These are phyloP conservation scores for Sporothrix luriei DNA, from an alignment of 2,329 filamentous ascomycete genomes.

Conservation along the genomic window DNA sequence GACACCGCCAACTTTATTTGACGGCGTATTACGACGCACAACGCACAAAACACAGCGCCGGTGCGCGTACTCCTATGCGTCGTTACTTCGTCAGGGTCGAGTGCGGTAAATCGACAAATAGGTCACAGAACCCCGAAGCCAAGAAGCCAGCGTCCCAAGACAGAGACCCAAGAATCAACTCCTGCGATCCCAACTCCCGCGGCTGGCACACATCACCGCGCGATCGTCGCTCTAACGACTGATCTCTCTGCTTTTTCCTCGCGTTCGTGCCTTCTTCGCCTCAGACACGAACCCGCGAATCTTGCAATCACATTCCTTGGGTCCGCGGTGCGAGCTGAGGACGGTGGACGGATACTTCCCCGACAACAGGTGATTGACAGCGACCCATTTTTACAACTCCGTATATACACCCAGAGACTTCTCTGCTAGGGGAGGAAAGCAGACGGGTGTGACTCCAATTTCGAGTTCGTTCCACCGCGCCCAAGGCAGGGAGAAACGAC, in stretches of 20 bases:
- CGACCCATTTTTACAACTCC: conserved; percentile 21
- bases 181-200: not conserved
- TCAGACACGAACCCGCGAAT: conserved; percentile 19
- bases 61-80: too few species aligned
- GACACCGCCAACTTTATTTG: conserved; percentile 23
- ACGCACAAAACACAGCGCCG: not conserved
- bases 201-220: not conserved
- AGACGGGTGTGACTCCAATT: not conserved
- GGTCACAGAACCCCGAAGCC: not conserved
- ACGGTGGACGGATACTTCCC: conserved; percentile 15
- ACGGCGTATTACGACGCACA: conserved; percentile 6
- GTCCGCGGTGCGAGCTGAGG: conserved; percentile 18
- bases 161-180: not conserved
- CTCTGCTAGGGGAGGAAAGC: not conserved
- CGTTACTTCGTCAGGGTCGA: not conserved
- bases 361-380: conserved; percentile 15
- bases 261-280: not conserved
- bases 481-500: conserved; percentile 26
- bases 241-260: conserved; percentile 23
- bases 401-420: conserved; percentile 13
- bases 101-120: not conserved
- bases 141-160: not conserved
- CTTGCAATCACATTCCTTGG: conserved; percentile 25
- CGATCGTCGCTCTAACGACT: conserved; percentile 27
- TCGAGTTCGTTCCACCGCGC: conserved; percentile 2